phyloP scores from a whole-genome alignment of 2,329 filamentous ascomycete species.

The Aspergillus fumigatiaffinis region DNA sequence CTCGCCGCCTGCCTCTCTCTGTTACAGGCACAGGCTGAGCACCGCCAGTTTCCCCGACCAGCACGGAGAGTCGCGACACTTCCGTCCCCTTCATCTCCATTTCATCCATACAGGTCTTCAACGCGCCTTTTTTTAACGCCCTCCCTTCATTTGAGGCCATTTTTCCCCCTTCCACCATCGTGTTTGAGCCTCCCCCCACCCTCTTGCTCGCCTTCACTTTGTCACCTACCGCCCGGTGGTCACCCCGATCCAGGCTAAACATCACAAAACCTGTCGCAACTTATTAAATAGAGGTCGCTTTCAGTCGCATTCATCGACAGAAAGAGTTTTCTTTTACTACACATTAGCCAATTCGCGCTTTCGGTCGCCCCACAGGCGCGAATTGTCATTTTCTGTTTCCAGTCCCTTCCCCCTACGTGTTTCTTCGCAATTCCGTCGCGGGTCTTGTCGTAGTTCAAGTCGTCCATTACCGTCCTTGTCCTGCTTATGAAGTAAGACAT shows the following conservation, averaged over 20 bases:
- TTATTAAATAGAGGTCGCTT: slow-evolving; percentile 23
- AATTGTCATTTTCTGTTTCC: slow-evolving; percentile 18
- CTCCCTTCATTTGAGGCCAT: slow-evolving; percentile 18
- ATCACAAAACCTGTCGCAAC: slow-evolving; percentile 34
- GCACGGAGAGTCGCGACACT: slow-evolving; percentile 34
- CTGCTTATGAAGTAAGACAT: slow-evolving; percentile 28
- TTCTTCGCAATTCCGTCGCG: slow-evolving; percentile 15
- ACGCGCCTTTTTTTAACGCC: slow-evolving; percentile 31
- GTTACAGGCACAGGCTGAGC: slow-evolving; percentile 30
- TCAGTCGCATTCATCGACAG: slow-evolving; percentile 24
- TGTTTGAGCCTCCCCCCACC: slow-evolving; percentile 12
- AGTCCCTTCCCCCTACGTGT: slow-evolving; percentile 15
- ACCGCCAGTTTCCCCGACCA: slow-evolving; percentile 36
- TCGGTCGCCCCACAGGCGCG: slow-evolving; percentile 20
- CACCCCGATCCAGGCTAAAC: slow-evolving; percentile 21
- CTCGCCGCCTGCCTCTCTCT: slow-evolving; percentile 30
- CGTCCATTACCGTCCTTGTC: slow-evolving; percentile 12
- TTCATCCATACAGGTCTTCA: slow-evolving; percentile 31
- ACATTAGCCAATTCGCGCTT: slow-evolving; percentile 18
- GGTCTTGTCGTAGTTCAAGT: slow-evolving; percentile 17
- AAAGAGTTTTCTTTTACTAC: slow-evolving; percentile 15
- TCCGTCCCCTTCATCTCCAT: slow-evolving; percentile 37
- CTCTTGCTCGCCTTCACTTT: slow-evolving; percentile 17
- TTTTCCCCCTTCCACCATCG: slow-evolving; percentile 15
- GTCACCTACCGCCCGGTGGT: slow-evolving; percentile 17